Evolutionary conservation across 2,329 filamentous ascomycete species (phyloP).

Genomic region (Aureobasidium sp.): DNA sequence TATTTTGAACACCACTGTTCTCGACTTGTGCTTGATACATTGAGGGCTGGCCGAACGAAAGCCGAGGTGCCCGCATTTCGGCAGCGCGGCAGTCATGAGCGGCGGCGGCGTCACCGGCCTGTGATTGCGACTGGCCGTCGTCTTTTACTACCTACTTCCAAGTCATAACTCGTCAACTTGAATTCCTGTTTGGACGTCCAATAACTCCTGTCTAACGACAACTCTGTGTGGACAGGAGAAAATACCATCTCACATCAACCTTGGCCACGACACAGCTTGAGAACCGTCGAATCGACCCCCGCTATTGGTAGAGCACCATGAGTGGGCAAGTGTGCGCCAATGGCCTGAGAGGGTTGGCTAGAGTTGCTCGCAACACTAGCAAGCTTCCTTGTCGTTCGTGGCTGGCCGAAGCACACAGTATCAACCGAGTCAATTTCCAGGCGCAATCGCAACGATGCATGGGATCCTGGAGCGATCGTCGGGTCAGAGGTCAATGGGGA

Average conservation of each 20-base stretch:
- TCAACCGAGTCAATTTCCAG: background rate
- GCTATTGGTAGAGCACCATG: conserved; percentile 7
- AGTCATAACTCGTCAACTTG: background rate
- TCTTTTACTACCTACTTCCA: background rate
- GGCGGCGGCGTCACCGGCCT: conserved; percentile 5
- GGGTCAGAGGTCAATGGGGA: conserved; percentile 1
- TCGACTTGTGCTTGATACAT: background rate
- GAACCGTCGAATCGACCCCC: background rate
- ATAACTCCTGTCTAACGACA: background rate
- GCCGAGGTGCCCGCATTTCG: conserved; percentile 9
- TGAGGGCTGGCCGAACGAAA: background rate
- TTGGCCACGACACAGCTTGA: background rate
- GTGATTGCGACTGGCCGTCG: background rate
- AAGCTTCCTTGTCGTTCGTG: background rate
- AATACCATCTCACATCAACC: background rate
- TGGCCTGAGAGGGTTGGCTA: background rate
- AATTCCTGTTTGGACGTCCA: background rate
- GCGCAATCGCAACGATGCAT: conserved; percentile 4
- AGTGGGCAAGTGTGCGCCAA: conserved; percentile 1
- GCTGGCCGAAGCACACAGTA: background rate
- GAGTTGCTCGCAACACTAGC: background rate
- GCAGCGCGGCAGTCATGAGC: background rate
- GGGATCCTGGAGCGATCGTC: conserved; percentile 12
- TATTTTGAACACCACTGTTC: background rate
- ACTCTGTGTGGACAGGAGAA: background rate